These are phyloP conservation scores for Cytospora paraplurivora DNA, from an alignment of 2,329 filamentous ascomycete species.

Conservation along the genomic window DNA sequence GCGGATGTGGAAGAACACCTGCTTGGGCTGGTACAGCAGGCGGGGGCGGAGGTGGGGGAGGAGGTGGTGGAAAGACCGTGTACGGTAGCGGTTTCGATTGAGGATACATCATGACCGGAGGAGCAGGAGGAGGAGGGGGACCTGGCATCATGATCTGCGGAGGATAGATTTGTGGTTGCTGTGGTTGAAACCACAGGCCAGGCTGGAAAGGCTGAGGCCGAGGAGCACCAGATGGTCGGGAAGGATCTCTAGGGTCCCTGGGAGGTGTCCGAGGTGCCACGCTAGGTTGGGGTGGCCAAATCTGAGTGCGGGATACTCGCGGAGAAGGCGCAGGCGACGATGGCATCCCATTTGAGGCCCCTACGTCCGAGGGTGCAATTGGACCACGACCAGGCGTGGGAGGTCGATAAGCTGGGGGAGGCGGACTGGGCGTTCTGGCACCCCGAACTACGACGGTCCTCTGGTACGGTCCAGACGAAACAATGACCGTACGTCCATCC, in stretches of 20 bases:
- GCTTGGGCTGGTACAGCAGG: background rate
- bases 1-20: background rate
- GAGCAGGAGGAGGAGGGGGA: conserved; percentile 9
- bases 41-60: conserved; percentile 8
- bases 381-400: conserved; percentile 2
- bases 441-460: conserved; percentile 13
- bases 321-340: conserved; percentile 1
- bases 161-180: background rate
- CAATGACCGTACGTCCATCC: conserved; percentile 9
- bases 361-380: background rate
- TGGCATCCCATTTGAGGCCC: background rate
- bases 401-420: conserved; percentile 15
- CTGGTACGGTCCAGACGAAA: conserved; percentile 12
- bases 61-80: conserved; percentile 8
- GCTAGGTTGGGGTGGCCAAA: conserved; percentile 2
- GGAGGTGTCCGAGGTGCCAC: background rate
- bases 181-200: background rate
- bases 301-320: background rate
- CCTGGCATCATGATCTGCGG: conserved; percentile 9
- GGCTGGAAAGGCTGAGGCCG: background rate
- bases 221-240: background rate
- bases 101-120: conserved; percentile 9
- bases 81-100: conserved; percentile 4
- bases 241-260: background rate
- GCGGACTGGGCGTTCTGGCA: conserved; percentile 1